A percentile compares a stretch with the other conserved stretches of the same genome.
Conservation (phyloP, 345 rosid species). For the Boechera retrofracta region DNA sequence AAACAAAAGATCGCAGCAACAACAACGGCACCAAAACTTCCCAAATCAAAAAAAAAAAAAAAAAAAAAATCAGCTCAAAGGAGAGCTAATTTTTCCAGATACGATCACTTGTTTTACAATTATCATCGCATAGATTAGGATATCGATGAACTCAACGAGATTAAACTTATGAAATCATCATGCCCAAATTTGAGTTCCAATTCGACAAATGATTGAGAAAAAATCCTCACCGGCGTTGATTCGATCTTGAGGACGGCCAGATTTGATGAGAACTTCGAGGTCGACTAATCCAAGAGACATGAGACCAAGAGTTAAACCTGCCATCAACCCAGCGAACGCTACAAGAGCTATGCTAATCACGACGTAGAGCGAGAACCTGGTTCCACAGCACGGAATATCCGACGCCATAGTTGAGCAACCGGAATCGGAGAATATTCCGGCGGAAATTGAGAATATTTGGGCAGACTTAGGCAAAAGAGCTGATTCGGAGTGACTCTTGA, state of each 20-base stretch:
- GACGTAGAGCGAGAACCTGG: slow-evolving; percentile 55
- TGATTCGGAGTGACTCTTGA: not conserved
- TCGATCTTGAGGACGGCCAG: slow-evolving; percentile 92
- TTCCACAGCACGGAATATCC: slow-evolving; percentile 58
- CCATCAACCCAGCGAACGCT: slow-evolving; percentile 85
- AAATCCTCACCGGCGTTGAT: slow-evolving; percentile 62
- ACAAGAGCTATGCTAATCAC: slow-evolving; percentile 65
- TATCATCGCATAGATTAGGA: too few species aligned
- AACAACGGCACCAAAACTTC: not conserved
- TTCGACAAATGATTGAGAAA: not conserved
- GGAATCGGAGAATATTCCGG: not conserved
- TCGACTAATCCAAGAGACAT: slow-evolving; percentile 96
- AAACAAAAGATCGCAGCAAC: not conserved
- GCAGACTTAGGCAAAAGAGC: not conserved
- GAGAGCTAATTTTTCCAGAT: too few species aligned
- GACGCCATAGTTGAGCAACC: slow-evolving; percentile 16
- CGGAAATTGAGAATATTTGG: not conserved
- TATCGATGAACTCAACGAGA: too few species aligned
- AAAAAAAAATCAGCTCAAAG: too few species aligned
- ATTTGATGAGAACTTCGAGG: slow-evolving; percentile 92
- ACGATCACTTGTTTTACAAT: too few species aligned
- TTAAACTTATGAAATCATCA: too few species aligned
- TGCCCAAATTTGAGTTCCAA: too few species aligned
- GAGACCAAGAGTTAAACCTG: slow-evolving; percentile 94
- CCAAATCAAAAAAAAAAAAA: not conserved